Base-by-base conservation (phyloP, 345 rosid species). In the Ceriops decandra region DNA sequence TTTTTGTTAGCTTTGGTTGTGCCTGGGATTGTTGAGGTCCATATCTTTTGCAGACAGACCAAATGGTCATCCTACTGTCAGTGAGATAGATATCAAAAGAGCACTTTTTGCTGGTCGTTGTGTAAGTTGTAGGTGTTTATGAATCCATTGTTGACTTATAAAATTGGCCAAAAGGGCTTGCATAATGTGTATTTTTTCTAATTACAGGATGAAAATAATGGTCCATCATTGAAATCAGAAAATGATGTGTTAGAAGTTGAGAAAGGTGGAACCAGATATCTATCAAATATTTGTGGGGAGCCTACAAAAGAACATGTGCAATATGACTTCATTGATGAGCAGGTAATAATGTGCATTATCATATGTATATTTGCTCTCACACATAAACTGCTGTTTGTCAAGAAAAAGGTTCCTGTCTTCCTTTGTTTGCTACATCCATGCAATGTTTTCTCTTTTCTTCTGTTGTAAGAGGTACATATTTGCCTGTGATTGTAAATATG, bases 121-220 rank as follows among this genome's bases (percentile, higher is more conserved):
- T 95, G 98, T 95, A 95, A 95, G 99, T 95, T 95, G 99, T 95
- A 95, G 90, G 98, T 95, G 96, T 91, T 92, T 90, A 80, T 84
- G 77, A 82, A 85, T 82, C 80, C 62, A 57, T 78, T 84, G 60
- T 77, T 79, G 64, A 72, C 74, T 82, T 83, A 68, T 51, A 46
- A 56, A 78, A 69, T 70, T 69, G 76, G 79, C 75, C 70, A 10
- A 24, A 63, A 68, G 64, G 74, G 79, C 82, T 86, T 84, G 66
- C 78, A 72, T 88, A 80, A 90, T 83, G 74, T 77, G 63, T 71
- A 68, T 67, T 68, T 1, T 33, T 73, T 77, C 73, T 69, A 67
- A 67, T 74, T 74, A 57, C 84, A 95, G 99, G 80, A 67, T 71
- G 87, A 86, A 78, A 85, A 74, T 76, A 76, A 80, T 76, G 86